Evolutionary conservation across 768 basidiomycete genomes (phyloP).

Genomic region (Russula dissimulans): DNA sequence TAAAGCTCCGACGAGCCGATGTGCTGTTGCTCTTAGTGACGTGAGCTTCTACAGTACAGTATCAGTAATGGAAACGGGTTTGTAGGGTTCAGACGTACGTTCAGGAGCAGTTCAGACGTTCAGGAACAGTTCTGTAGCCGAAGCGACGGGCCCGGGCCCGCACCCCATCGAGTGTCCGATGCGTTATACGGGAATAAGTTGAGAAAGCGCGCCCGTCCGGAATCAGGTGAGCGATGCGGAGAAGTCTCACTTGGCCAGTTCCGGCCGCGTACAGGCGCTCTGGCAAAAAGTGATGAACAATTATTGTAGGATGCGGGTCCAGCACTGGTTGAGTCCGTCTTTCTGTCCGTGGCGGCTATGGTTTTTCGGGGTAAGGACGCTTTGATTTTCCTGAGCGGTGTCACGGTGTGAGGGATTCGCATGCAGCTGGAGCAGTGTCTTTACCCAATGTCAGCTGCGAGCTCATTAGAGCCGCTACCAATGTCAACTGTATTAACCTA

Average conservation of each 20-base stretch:
- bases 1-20: not conserved
- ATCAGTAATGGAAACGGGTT: not conserved
- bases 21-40: not conserved
- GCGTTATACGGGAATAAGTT: conserved; percentile 1
- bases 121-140: conserved; percentile 11
- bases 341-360: no score
- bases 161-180: conserved; percentile 8
- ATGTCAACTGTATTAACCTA: no score
- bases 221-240: conserved; percentile 18
- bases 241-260: conserved; percentile 11
- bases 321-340: no score
- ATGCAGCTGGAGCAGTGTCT: no score
- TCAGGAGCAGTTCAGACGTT: no score
- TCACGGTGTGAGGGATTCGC: no score
- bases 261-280: conserved; percentile 9
- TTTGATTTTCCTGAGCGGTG: no score
- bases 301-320: no score
- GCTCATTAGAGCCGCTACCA: no score
- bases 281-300: conserved; percentile 1
- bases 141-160: conserved; percentile 1
- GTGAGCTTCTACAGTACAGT: not conserved
- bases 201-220: not conserved
- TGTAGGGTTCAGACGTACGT: conserved; percentile 7
- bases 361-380: no score
- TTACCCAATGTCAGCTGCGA: no score